These are phyloP conservation scores for Alternaria brassicae DNA, from an alignment of 2,329 filamentous ascomycete species.

Conservation along the genomic window DNA sequence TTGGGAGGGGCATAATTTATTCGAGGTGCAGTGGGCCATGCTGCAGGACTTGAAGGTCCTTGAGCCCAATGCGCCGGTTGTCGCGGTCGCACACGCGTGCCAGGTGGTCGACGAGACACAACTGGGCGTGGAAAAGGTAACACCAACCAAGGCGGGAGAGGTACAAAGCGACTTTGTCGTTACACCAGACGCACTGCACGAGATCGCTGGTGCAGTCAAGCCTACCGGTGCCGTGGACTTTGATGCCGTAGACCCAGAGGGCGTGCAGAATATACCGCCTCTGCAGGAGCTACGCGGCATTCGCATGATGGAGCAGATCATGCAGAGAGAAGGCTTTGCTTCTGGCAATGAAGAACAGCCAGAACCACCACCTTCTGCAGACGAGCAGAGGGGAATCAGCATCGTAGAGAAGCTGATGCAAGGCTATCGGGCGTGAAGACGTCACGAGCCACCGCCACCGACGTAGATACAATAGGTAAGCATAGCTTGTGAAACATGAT, in stretches of 20 bases:
- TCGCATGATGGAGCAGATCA: slow-evolving; percentile 46
- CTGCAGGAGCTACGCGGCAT: slow-evolving; percentile 48
- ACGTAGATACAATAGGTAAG: not conserved
- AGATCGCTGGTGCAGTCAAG: slow-evolving; percentile 41
- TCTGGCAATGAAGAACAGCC: slow-evolving; percentile 12
- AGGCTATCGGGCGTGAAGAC: slow-evolving; percentile 25
- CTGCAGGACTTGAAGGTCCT: slow-evolving; percentile 47
- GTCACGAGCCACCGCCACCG: not conserved
- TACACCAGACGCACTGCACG: slow-evolving; percentile 45
- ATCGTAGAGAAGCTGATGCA: slow-evolving; percentile 46
- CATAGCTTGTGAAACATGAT: not conserved
- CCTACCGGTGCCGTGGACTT: slow-evolving; percentile 51
- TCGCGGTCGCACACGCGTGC: slow-evolving; percentile 52
- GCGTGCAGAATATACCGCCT: slow-evolving; percentile 50
- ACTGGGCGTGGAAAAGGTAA: slow-evolving; percentile 29
- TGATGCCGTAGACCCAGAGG: slow-evolving; percentile 45
- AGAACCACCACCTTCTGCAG: slow-evolving; percentile 22
- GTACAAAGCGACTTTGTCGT: slow-evolving; percentile 54
- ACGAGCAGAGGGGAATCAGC: slow-evolving; percentile 44
- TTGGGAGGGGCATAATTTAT: slow-evolving; percentile 53
- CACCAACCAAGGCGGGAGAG: slow-evolving; percentile 46
- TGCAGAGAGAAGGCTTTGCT: slow-evolving; percentile 30
- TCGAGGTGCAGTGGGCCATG: slow-evolving; percentile 56
- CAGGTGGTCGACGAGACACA: slow-evolving; percentile 50
- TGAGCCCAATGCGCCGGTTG: slow-evolving; percentile 31